Evolutionary conservation across 2,329 filamentous ascomycete species (phyloP).

Genomic region (Parascedosporium putredinis): DNA sequence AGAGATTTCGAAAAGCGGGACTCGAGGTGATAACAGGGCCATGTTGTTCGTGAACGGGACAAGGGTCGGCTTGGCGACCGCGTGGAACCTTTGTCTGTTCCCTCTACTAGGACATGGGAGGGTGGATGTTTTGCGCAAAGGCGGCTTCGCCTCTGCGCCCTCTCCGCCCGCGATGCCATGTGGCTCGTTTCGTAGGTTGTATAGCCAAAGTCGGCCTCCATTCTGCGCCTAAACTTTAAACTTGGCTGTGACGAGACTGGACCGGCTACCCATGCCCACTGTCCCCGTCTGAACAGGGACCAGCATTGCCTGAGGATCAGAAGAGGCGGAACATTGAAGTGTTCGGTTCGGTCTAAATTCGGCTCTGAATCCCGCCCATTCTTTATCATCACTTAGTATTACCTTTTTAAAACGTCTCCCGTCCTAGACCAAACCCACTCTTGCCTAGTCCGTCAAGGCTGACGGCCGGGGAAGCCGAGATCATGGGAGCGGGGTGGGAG

Average conservation of each 20-base stretch:
- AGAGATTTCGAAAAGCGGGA: too few species aligned
- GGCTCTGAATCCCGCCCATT: background rate
- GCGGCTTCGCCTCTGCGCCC: background rate
- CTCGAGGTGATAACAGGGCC: too few species aligned
- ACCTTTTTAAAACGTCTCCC: background rate
- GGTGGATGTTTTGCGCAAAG: too few species aligned
- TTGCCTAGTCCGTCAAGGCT: constrained; percentile 1
- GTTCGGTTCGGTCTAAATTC: constrained; percentile 2
- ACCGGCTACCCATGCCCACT: background rate
- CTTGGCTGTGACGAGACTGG: background rate
- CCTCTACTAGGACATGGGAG: background rate
- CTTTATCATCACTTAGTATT: background rate
- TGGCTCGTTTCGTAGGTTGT: background rate
- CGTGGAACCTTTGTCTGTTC: background rate
- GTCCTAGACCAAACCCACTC: background rate
- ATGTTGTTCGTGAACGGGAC: background rate
- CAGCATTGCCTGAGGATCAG: background rate
- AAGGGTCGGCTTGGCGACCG: background rate
- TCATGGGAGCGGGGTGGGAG: background rate
- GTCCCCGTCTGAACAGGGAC: background rate
- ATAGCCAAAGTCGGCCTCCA: background rate
- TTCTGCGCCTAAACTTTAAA: constrained; percentile 1
- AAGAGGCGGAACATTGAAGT: background rate
- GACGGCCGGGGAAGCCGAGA: constrained; percentile 1
- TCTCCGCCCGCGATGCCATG: background rate